Evolutionary conservation across 306 rosid species (phyloP), one percentile per base, ranked within the genome.

Genomic region (Casuarina glauca): DNA sequence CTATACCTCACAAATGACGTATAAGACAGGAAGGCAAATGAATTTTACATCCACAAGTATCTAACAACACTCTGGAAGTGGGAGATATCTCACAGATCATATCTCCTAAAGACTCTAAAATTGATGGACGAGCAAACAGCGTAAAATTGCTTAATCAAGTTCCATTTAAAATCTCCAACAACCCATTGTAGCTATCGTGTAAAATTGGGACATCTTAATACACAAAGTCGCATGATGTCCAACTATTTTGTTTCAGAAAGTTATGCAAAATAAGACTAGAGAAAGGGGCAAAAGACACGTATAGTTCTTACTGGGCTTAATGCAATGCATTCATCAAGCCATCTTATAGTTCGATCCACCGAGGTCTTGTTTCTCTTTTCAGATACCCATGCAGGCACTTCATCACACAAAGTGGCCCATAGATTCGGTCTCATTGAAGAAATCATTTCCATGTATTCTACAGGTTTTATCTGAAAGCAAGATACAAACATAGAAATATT

Each of bases 371-470:
- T 92, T 85, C 99, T 93, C 87, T 93, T 91, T 43, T 83, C 82
- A 26, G 92, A 76, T 46, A 90, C 99, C 97, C 97, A 92, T 39
- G 93, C 85, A 63, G 99, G 97, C 43, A 93, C 97, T 79, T 95
- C 99, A 76, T 95, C 97, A 41, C 97, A 93, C 93, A 95, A 86
- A 83, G 93, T 67, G 16, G 84, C 92, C 99, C 99, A 95, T 67
- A 91, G 74, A 66, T 93, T 86, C 16, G 97, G 97, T 81, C 74
- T 87, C 90, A 95, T 80, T 81, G 80, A 82, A 62, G 89, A 86
- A 75, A 95, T 91, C 90, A 92, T 81, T 70, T 91, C 94, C 74
- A 88, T 79, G 82, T 88, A 95, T 46, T 88, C 96, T 62, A 77
- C 91, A 46, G 97, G 97, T 86, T 87, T 91, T 75, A 95, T 83